Percentiles rank a stretch among this genome's conserved stretches.
Evolutionary conservation across 352 stramenopile species (phyloP).

Genomic region (Globisporangium parvum): DNA sequence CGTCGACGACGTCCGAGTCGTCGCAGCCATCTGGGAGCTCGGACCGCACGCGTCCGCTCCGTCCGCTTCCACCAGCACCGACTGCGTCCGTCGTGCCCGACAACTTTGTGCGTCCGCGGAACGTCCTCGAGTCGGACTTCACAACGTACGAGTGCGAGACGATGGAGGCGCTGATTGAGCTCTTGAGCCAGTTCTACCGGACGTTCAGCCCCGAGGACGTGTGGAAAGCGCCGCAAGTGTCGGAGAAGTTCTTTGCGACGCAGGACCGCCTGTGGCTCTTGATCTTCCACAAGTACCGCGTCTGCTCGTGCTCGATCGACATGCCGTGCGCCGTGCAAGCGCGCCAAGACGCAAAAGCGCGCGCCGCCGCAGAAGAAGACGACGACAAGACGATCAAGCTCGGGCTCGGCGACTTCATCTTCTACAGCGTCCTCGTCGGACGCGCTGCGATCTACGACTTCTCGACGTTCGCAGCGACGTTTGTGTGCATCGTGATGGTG

Average conservation of each 20-base stretch:
- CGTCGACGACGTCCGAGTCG: slow-evolving; percentile 30
- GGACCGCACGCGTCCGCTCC: slow-evolving; percentile 6
- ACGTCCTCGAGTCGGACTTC: slow-evolving; percentile 71
- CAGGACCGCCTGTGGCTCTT: slow-evolving; percentile 74
- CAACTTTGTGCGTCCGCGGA: slow-evolving; percentile 38
- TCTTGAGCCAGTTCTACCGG: slow-evolving; percentile 65
- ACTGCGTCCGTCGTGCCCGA: slow-evolving; percentile 1
- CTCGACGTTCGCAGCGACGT: slow-evolving; percentile 91
- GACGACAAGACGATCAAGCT: slow-evolving; percentile 90
- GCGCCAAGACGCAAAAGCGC: slow-evolving; percentile 43
- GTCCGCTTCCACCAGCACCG: slow-evolving; percentile 16
- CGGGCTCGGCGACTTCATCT: slow-evolving; percentile 98
- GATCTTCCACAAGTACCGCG: slow-evolving; percentile 85
- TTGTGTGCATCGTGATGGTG: slow-evolving; percentile 92
- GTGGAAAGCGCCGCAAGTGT: slow-evolving; percentile 75
- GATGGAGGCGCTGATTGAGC: slow-evolving; percentile 58
- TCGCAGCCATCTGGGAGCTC: slow-evolving; percentile 17
- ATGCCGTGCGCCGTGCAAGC: slow-evolving; percentile 69
- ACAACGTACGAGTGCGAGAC: slow-evolving; percentile 74
- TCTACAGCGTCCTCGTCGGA: slow-evolving; percentile 97
- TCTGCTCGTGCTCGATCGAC: slow-evolving; percentile 78
- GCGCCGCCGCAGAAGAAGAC: slow-evolving; percentile 41
- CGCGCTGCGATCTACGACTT: slow-evolving; percentile 95
- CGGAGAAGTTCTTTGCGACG: slow-evolving; percentile 75
- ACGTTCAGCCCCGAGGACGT: slow-evolving; percentile 75